Base-by-base conservation (phyloP, 768 basidiomycete species). In the Mycena indigotica region DNA sequence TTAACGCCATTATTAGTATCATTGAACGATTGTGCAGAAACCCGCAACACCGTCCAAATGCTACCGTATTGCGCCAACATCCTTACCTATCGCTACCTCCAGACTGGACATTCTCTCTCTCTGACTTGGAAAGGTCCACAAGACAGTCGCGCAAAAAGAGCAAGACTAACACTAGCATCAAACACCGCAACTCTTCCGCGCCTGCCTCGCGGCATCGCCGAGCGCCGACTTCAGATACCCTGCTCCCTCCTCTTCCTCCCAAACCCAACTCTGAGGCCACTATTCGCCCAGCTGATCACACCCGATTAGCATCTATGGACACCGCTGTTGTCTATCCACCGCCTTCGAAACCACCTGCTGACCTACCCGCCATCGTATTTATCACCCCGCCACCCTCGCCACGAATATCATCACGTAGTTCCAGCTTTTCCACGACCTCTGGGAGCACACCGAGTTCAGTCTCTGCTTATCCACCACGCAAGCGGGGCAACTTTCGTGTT, bases 1-100 rank as follows among this genome's bases (percentile, higher is more conserved):
- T 41, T 38, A 44, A 24, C 15, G 2, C 2, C 21, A 15, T 50
- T 45, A 28, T 56, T 46, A 10, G 29, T 32, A 28, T 40, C 55
- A 57, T 28, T 29, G 30, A 26, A 10, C 46, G n/a, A n/a, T n/a
- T 55, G 46, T 58, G 17, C 55, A 91, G 88, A 54, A 79, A 92
- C 65, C 90, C 93, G 13, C 75, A 80, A 32, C 75, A 84, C 52
- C 85, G 93, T 45, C 86, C 91, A 10, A 80, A 76, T 5, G 89
- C 92, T 10, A 76, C 76, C 17, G 79, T 86, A 54, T 77, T 94
- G 50, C 80, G 83, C 52, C 67, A 74, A 44, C 89, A 93, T 70
- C 78, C 79, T 13, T 93, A 88, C 71, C 77, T 90, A 44, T 25
- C 46, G 58, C 76, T 86, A 29, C 80, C 85, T 45, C 72, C 69